Evolutionary conservation across 106 monocot species (phyloP).

Genomic region (Dioscorea zingiberensis): DNA sequence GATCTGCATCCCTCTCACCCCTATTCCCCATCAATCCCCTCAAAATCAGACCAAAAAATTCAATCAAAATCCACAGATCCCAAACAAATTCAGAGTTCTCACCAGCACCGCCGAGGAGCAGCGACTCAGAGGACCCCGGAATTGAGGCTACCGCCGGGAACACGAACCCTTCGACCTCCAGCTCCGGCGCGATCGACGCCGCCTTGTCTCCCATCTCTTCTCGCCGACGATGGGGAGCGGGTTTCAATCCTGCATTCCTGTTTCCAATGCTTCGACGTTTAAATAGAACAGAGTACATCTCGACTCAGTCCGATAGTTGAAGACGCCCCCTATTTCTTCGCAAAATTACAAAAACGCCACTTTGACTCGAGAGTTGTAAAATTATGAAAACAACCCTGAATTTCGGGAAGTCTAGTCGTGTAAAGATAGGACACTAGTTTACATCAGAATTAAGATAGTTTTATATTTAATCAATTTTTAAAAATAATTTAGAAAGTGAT

Average conservation of each 20-base stretch:
- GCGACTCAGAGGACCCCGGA: conserved; percentile 27
- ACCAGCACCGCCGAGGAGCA: conserved; percentile 82
- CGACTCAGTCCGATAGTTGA: background rate
- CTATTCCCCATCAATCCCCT: conserved; percentile 10
- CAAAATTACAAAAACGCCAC: background rate
- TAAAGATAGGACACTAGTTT: too few relatives aligned
- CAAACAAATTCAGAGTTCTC: background rate
- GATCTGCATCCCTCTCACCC: conserved; percentile 56
- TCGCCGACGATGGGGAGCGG: background rate
- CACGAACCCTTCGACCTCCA: conserved; percentile 36
- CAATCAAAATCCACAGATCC: background rate
- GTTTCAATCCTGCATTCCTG: background rate
- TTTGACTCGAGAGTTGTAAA: too few relatives aligned
- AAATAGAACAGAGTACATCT: background rate
- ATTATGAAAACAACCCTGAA: too few relatives aligned
- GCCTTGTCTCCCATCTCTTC: conserved; percentile 1
- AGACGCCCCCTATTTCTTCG: background rate
- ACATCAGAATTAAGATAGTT: too few relatives aligned
- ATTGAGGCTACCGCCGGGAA: conserved; percentile 36
- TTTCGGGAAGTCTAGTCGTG: too few relatives aligned
- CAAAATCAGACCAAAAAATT: background rate
- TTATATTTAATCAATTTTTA: too few relatives aligned
- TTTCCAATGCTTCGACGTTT: background rate
- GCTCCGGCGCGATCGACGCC: conserved; percentile 8
- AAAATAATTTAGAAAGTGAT: too few relatives aligned